Conservation (phyloP, 164 flowering plant genomes). For the Chimonanthus salicifolius region DNA sequence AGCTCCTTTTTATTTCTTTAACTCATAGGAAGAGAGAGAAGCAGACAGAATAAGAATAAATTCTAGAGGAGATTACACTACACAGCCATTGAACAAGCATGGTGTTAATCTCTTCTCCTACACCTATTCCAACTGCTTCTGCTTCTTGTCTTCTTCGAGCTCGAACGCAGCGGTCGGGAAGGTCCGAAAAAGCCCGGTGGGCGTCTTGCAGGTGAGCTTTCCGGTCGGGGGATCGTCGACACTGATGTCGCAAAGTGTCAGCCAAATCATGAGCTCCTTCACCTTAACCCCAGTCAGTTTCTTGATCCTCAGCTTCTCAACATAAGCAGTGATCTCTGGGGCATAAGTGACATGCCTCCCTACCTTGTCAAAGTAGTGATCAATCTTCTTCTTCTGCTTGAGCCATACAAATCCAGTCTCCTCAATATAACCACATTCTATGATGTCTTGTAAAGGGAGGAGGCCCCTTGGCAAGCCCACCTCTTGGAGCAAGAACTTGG, state of each 20-base stretch:
- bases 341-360: slow-evolving; percentile 49
- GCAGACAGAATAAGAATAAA: too few relatives aligned
- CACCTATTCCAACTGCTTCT: neutral
- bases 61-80: too few relatives aligned
- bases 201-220: slow-evolving; percentile 57
- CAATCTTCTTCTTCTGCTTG: slow-evolving; percentile 58
- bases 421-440: slow-evolving; percentile 47
- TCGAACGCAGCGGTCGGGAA: slow-evolving; percentile 59
- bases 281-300: slow-evolving; percentile 77
- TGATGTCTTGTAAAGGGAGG: slow-evolving; percentile 52
- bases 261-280: slow-evolving; percentile 75
- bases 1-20: too few relatives aligned
- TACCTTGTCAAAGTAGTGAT: slow-evolving; percentile 60
- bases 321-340: slow-evolving; percentile 61
- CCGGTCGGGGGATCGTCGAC: slow-evolving; percentile 42
- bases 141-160: slow-evolving; percentile 28
- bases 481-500: slow-evolving; percentile 42
- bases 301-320: slow-evolving; percentile 51
- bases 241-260: slow-evolving; percentile 42
- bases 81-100: too few relatives aligned
- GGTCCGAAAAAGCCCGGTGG: slow-evolving; percentile 44
- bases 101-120: too few relatives aligned
- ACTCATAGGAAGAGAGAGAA: too few relatives aligned
- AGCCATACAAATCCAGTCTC: slow-evolving; percentile 84
- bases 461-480: slow-evolving; percentile 65